These are phyloP conservation scores for Fusarium hainanense DNA, from an alignment of 2,329 filamentous ascomycete species.

Conservation along the genomic window DNA sequence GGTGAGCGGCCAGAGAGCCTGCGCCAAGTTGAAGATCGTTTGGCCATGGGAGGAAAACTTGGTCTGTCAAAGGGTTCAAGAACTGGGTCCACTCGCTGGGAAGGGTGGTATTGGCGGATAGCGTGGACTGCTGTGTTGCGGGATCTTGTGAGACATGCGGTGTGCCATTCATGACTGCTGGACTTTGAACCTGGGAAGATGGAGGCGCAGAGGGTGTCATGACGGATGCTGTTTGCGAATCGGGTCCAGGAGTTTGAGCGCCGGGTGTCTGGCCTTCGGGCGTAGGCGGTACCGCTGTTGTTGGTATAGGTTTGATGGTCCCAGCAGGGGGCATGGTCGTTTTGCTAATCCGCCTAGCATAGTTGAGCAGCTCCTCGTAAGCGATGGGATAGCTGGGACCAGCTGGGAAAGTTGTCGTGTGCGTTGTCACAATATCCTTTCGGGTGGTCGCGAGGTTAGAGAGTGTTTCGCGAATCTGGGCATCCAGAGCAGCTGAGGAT, in stretches of 20 bases:
- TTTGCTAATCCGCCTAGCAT: conserved; percentile 82
- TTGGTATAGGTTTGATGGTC: conserved; percentile 55
- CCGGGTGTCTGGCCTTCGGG: conserved; percentile 50
- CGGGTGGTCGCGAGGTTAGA: conserved; percentile 77
- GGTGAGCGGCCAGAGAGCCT: conserved; percentile 74
- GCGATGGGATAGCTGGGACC: conserved; percentile 66
- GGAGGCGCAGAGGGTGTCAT: conserved; percentile 50
- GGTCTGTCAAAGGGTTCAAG: conserved; percentile 66
- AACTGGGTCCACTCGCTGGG: conserved; percentile 61
- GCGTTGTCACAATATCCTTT: conserved; percentile 75
- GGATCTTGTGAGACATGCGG: conserved; percentile 46
- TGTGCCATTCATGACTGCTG: conserved; percentile 50
- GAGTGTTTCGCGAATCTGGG: conserved; percentile 77
- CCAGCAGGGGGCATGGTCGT: conserved; percentile 78
- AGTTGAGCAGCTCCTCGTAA: conserved; percentile 79
- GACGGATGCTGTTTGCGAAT: conserved; percentile 46
- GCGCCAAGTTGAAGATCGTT: conserved; percentile 74
- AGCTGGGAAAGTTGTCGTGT: conserved; percentile 66
- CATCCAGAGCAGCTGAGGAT: conserved; percentile 72
- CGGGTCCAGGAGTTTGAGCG: conserved; percentile 48
- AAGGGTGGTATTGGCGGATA: conserved; percentile 55
- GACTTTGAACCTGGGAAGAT: conserved; percentile 51
- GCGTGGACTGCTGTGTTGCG: conserved; percentile 50
- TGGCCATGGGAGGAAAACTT: conserved; percentile 82
- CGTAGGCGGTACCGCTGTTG: conserved; percentile 24